Conservation (phyloP, 345 rosid species). For the Acer negundo region DNA sequence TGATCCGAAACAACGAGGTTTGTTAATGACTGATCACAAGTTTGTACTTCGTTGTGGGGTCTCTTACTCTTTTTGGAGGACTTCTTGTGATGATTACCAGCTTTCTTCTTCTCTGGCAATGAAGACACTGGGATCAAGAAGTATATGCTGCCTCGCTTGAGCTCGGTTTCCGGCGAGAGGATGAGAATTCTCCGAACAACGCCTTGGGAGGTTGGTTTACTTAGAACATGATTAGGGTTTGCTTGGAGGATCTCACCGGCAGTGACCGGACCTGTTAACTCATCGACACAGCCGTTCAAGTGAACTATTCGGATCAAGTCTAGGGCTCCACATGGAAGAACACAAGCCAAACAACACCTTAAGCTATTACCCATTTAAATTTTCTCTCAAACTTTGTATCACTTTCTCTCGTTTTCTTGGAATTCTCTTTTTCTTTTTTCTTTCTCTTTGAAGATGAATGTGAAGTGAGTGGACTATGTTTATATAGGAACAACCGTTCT, state of each 20-base stretch:
- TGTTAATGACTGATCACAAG: conserved; percentile 34
- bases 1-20: conserved; percentile 30
- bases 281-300: conserved; percentile 78
- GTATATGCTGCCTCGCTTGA: conserved; percentile 86
- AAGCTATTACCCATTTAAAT: conserved; percentile 78
- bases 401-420: background rate
- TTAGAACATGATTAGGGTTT: conserved; percentile 81
- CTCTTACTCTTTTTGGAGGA: conserved; percentile 28
- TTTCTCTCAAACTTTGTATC: background rate
- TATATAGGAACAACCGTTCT: conserved; percentile 33
- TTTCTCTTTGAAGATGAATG: conserved; percentile 12
- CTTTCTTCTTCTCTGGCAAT: conserved; percentile 49
- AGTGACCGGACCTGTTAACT: conserved; percentile 69
- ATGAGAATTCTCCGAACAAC: conserved; percentile 70
- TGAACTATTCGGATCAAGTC: conserved; percentile 94
- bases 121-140: conserved; percentile 77
- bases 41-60: conserved; percentile 15
- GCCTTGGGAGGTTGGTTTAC: conserved; percentile 83
- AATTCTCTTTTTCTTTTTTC: background rate
- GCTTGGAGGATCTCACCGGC: conserved; percentile 79
- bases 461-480: conserved; percentile 15
- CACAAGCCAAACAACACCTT: conserved; percentile 90
- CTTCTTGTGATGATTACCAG: conserved; percentile 9
- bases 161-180: conserved; percentile 84
- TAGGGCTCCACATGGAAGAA: conserved; percentile 94